A percentile compares a stretch with the other conserved stretches of the same genome.
phyloP scores from a whole-genome alignment of 495 filamentous ascomycete genomes.

The Neurospora sp. region DNA sequence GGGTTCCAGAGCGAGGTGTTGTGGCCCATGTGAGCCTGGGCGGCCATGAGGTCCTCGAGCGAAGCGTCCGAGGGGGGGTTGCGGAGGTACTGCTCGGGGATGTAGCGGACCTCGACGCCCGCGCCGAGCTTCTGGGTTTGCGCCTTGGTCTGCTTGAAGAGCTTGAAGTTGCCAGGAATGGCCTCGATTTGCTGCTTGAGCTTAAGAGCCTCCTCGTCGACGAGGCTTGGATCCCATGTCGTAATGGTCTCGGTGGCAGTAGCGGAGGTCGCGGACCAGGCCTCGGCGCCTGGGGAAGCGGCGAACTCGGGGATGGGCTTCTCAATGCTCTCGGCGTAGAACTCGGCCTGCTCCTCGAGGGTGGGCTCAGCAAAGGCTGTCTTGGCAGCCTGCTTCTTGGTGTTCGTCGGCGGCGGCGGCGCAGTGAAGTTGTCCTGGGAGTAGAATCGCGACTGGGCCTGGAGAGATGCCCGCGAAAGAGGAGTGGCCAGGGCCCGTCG shows the following conservation, averaged over 20 bases:
- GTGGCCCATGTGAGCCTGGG: conserved; percentile 86
- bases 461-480: conserved; percentile 25
- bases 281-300: not conserved
- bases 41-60: conserved; percentile 84
- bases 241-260: not conserved
- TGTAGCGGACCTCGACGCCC: conserved; percentile 45
- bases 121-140: conserved; percentile 42
- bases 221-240: not conserved
- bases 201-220: conserved; percentile 7
- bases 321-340: not conserved
- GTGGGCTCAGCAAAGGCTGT: not conserved
- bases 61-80: conserved; percentile 75
- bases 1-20: conserved; percentile 91
- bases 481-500: conserved; percentile 35
- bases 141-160: conserved; percentile 13
- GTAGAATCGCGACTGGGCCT: conserved; percentile 19
- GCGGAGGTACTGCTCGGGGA: conserved; percentile 53
- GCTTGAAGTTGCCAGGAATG: conserved; percentile 21
- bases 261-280: not conserved
- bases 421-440: conserved; percentile 1
- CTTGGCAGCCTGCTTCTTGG: not conserved
- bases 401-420: conserved; percentile 2
- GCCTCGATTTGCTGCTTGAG: conserved; percentile 13
- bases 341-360: not conserved
- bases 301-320: not conserved